Conservation (phyloP, 1,139 yeast genomes). For the Candida anutae region DNA sequence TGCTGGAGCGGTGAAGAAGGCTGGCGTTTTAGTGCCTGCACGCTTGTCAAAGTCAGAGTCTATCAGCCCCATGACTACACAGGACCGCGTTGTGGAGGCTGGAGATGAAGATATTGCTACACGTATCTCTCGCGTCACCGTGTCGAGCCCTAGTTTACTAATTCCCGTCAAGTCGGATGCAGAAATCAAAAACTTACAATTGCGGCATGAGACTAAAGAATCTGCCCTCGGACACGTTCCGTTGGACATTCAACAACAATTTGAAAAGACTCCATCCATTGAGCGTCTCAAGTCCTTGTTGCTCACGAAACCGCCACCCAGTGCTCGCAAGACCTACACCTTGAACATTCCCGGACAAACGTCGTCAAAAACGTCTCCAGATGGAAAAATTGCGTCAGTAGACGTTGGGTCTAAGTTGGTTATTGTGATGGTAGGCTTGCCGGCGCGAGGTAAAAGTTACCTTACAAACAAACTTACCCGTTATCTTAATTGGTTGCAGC, state of each 20-base stretch:
- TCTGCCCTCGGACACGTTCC: slow-evolving; percentile 28
- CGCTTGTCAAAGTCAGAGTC: slow-evolving; percentile 6
- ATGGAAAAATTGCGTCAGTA: slow-evolving; percentile 65
- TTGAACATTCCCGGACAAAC: slow-evolving; percentile 92
- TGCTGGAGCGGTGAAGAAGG: no score
- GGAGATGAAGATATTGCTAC: slow-evolving; percentile 3
- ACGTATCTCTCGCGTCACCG: not conserved
- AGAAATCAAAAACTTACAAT: slow-evolving; percentile 9
- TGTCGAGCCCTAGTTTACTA: slow-evolving; percentile 3
- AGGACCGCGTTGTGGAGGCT: no score
- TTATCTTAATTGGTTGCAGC: slow-evolving; percentile 87
- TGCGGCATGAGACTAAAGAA: slow-evolving; percentile 11
- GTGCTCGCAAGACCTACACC: slow-evolving; percentile 58
- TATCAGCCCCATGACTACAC: slow-evolving; percentile 10
- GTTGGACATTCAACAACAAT: slow-evolving; percentile 23
- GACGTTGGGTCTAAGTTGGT: slow-evolving; percentile 79
- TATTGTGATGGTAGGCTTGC: slow-evolving; percentile 90
- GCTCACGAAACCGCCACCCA: slow-evolving; percentile 31
- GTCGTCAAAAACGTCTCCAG: slow-evolving; percentile 72
- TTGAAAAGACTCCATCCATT: slow-evolving; percentile 35
- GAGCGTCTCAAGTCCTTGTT: slow-evolving; percentile 33
- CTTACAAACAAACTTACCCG: slow-evolving; percentile 85
- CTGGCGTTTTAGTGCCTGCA: no score
- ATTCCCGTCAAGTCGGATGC: slow-evolving; percentile 6
- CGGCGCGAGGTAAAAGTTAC: slow-evolving; percentile 89